Evolutionary conservation across 2,329 filamentous ascomycete genomes (phyloP), one percentile per base, ranked within the genome.

Genomic region (Rutstroemia sydowiana): DNA sequence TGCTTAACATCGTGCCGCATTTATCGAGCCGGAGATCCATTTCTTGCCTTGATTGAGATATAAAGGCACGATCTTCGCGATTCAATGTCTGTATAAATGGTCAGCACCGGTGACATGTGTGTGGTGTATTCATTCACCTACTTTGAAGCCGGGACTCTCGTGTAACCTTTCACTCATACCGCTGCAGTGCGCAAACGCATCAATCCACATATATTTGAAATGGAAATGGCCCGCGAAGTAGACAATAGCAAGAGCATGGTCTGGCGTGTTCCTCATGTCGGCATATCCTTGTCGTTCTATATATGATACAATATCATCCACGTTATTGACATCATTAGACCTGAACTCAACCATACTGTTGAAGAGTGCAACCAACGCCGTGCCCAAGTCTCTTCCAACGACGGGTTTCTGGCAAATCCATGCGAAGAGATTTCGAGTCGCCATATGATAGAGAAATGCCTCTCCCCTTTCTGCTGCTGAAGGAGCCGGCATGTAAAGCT

Each of bases 141-240:
- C 82, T 65, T 76, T 70, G 55, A 82, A 87, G 56, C 87, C 85
- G 1, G 75, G 65, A 57, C 76, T 78, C 5, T 69, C 62, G 37
- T 73, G 70, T 5, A 91, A 56, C 23, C 72, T 71, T 18, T 85
- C 79, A 54, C 77, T 78, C 87, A 92, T 90, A 40, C 87, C 88
- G 32, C 85, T 84, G 63, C 87, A 89, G 62, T 93, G 88, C 13
- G 79, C 76, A 67, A 91, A 89, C 0, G 87, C 82, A 61, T 87
- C 78, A 10, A 82, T 75, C 73, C 88, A 92, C 11, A 88, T 68
- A n/a, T 81, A 75, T 48, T 72, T 73, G 23, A 85, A 67, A 47
- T 78, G 76, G 57, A 82, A 84, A 20, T 75, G 71, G 62, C 92
- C 87, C 2, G 85, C 82, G 40, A 89, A 75, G 46, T 78, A 77